These are phyloP conservation scores for Scolecobasidium constrictum DNA, from an alignment of 2,329 filamentous ascomycete species.

Conservation along the genomic window DNA sequence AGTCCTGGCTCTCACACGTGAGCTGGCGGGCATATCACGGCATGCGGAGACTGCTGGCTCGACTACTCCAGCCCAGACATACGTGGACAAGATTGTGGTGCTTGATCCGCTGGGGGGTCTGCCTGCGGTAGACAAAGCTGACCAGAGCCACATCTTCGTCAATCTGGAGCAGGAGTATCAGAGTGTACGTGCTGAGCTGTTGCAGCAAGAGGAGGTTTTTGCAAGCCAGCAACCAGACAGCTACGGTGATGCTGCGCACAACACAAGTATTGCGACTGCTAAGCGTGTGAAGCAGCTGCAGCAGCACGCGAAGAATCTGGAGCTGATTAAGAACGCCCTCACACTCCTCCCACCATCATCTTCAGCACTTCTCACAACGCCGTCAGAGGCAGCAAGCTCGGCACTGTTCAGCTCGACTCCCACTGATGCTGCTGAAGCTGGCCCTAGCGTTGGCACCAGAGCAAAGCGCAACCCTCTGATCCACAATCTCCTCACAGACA, in stretches of 20 bases:
- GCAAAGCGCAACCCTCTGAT: constrained; percentile 74
- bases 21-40: constrained; percentile 53
- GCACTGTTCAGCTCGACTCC: constrained; percentile 16
- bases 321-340: constrained; percentile 58
- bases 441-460: constrained; percentile 42
- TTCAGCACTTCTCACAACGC: constrained; percentile 82
- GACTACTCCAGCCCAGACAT: constrained; percentile 10
- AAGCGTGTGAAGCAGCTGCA: not conserved
- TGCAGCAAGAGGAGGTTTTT: constrained; percentile 14
- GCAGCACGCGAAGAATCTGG: constrained; percentile 58
- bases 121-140: constrained; percentile 51
- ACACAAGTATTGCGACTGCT: constrained; percentile 8
- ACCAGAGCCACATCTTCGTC: constrained; percentile 68
- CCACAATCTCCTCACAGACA: constrained; percentile 91
- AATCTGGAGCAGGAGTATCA: constrained; percentile 87
- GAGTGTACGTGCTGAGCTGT: constrained; percentile 53
- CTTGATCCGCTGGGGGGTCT: constrained; percentile 81
- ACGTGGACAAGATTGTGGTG: constrained; percentile 75
- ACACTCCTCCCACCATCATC: constrained; percentile 71
- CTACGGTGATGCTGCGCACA: not conserved
- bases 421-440: constrained; percentile 13
- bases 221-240: constrained; percentile 11
- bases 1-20: constrained; percentile 64
- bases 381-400: constrained; percentile 64
- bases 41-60: constrained; percentile 20